phyloP scores from a whole-genome alignment of 1,139 yeast species.

The Diutina rugosa region DNA sequence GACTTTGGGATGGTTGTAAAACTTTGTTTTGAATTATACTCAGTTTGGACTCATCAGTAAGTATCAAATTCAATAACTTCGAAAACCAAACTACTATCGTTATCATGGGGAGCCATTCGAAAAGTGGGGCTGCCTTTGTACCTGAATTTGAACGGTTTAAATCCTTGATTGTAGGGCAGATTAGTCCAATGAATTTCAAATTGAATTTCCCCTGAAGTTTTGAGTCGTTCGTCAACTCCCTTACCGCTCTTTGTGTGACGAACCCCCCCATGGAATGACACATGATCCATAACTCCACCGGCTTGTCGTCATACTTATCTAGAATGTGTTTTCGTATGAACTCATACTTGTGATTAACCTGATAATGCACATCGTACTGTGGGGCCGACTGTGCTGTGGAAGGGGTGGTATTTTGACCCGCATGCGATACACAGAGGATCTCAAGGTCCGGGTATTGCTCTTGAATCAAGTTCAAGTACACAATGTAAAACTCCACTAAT shows the following conservation, averaged over 20 bases:
- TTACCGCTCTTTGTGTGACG: not conserved
- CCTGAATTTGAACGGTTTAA: slow-evolving; percentile 44
- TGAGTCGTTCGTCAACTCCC: slow-evolving; percentile 7
- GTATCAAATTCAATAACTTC: slow-evolving; percentile 10
- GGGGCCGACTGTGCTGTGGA: slow-evolving; percentile 2
- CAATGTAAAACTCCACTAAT: slow-evolving; percentile 40
- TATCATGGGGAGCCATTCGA: slow-evolving; percentile 21
- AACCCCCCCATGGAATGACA: slow-evolving; percentile 1
- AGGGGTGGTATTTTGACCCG: slow-evolving; percentile 24
- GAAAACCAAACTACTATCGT: slow-evolving; percentile 9
- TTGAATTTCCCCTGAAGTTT: slow-evolving; percentile 10
- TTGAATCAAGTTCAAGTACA: slow-evolving; percentile 34
- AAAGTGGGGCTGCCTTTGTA: slow-evolving; percentile 16
- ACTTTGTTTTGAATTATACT: slow-evolving; percentile 10
- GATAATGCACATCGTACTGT: slow-evolving; percentile 31
- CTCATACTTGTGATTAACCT: slow-evolving; percentile 34
- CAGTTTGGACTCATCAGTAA: slow-evolving; percentile 11
- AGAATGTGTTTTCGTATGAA: slow-evolving; percentile 20
- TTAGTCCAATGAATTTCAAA: slow-evolving; percentile 37
- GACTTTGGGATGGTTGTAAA: not conserved
- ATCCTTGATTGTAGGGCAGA: slow-evolving; percentile 53
- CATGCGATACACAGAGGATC: slow-evolving; percentile 41
- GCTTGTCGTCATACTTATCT: slow-evolving; percentile 3
- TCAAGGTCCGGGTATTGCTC: slow-evolving; percentile 30
- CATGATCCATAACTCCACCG: slow-evolving; percentile 1